Base-by-base conservation (phyloP, 306 rosid species). In the Rosa chinensis region DNA sequence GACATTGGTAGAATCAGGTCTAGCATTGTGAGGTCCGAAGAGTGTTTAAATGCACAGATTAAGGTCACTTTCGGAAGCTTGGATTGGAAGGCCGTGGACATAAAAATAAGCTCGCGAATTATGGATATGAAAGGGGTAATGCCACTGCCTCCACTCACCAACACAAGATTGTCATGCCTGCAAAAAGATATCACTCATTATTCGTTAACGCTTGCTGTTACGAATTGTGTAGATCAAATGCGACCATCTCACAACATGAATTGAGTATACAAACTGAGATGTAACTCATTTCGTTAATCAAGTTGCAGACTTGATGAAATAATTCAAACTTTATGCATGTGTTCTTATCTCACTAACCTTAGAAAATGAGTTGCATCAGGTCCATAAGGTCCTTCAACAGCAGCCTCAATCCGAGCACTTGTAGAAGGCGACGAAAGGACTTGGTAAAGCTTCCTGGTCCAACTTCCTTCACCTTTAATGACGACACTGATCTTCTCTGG, bases 331-430 rank as follows among this genome's bases (percentile, higher is more conserved):
- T 25, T 12, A 62, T 28, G 21, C 20, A 13, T 73, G 12, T 50
- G 18, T 18, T 5, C 2, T 52, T 50, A 73, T 52, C 20, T 25
- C 81, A 40, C 73, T 28, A 2, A 93, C 92, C 93, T 88, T 50
- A 87, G 84, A 61, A 83, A 83, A 72, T 88, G 62, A 63, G 91
- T 81, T 70, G 92, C 82, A 66, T 69, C 84, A 17, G 92, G 89
- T 59, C 92, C 94, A 79, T 91, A 93, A 5, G 97, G 97, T n/a
- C 97, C 96, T 88, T 91, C 97, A 48, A 91, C 85, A 2, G 92
- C 82, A 48, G 82, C 88, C 69, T 70, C 79, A 20, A 88, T 86
- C 37, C 84, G 91, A 75, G 69, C 87, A 3, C 77, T 61, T 7
- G 88, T 7, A 42, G 91, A 74, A 73, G 93, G 81, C 4, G 92